Base-by-base conservation (phyloP, 208 protist species). In the Vickermania ingenoplastis region DNA sequence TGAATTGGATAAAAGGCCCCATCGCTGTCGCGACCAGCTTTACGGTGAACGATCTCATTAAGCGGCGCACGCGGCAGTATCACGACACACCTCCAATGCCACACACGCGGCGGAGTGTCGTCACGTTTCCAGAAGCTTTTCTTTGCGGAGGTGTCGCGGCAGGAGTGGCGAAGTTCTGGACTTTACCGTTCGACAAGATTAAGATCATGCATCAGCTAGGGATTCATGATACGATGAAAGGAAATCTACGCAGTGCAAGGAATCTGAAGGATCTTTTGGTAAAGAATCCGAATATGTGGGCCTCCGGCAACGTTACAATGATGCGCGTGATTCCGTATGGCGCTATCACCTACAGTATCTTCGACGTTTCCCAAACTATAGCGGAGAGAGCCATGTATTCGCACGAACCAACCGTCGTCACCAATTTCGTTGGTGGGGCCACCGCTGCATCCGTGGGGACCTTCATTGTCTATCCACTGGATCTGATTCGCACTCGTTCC, bases 1-100 rank as follows among this genome's bases (percentile, higher is more conserved):
- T 97, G 89, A 97, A 97, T 77, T 97, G 89, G 89, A 94, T 97
- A 62, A 97, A 97, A 45, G 92, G 92, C 0, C 92, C 92, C 28
- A 89, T 97, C 54, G 89, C 92, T 23, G 84, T 86, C 5, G 71
- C 77, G 2, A 92, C 87, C 3, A 89, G 81, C 49, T 97, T 97
- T 65, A 97, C 86, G 3, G 79, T 91, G n/a, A 96, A 95, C 60
- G 92, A 97, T 70, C 72, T 91, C 21, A 61, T 96, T 29, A 95
- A 94, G 73, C 58, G 77, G 2, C 72, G 81, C 29, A 82, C 86
- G 29, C 71, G 74, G 24, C 68, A 81, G 48, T 92, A 92, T 66
- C 59, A 94, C 70, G 75, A 83, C 58, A 81, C 69, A 24, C 69
- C 62, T n/a, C 69, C 57, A 7, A 61, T 67, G n/a, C 49, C 69